Conservation (phyloP, 768 basidiomycete genomes). For the Phylloporus arenicola region DNA sequence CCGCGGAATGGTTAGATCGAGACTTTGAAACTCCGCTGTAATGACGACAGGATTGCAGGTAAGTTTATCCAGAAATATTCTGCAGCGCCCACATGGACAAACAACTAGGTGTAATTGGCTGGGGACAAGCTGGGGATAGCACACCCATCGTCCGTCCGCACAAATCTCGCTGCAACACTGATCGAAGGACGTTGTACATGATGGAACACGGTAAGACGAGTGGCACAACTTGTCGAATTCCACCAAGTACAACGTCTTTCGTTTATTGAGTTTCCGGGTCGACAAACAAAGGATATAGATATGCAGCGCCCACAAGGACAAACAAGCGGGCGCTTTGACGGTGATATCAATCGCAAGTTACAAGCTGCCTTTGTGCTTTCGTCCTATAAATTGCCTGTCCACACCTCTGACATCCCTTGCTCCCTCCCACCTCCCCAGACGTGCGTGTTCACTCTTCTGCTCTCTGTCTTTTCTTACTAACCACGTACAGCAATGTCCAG, state of each 20-base stretch:
- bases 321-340: constrained; percentile 37
- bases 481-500: constrained; percentile 16
- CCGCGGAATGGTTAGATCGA: not conserved
- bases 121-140: no score
- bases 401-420: not conserved
- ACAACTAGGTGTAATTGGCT: not conserved
- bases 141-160: not conserved
- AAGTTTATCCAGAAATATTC: not conserved
- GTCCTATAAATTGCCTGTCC: constrained; percentile 23
- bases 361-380: constrained; percentile 25
- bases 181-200: not conserved
- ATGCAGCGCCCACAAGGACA: constrained; percentile 41
- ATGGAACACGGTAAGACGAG: not conserved
- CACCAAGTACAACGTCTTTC: not conserved
- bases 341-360: constrained; percentile 30
- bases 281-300: constrained; percentile 27
- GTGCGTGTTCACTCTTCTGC: not conserved
- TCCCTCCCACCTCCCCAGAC: not conserved
- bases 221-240: not conserved
- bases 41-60: not conserved
- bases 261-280: constrained; percentile 19
- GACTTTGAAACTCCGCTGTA: not conserved
- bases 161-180: not conserved
- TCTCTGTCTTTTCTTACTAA: not conserved
- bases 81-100: constrained; percentile 1